Conservation (phyloP, 139 green algal genomes). For the Coelastrella sp. region DNA sequence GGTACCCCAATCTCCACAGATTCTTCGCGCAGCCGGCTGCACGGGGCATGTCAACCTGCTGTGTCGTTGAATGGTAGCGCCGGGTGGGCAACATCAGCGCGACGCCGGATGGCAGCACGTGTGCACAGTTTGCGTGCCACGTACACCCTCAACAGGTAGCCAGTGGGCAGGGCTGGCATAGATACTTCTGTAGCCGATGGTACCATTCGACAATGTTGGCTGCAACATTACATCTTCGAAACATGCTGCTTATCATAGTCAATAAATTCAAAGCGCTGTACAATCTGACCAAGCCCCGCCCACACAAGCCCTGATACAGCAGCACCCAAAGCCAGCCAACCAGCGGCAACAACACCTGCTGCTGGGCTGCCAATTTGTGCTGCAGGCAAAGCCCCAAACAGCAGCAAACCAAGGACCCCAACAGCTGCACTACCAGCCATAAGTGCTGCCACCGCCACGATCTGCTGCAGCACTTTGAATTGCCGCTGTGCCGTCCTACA, state of each 20-base stretch:
- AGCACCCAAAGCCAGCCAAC: background rate
- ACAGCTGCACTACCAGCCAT: background rate
- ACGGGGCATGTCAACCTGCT: too few species aligned
- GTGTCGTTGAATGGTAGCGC: too few species aligned
- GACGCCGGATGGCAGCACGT: too few species aligned
- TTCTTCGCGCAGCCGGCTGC: too few species aligned
- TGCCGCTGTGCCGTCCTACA: slow-evolving; percentile 2
- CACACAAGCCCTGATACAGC: background rate
- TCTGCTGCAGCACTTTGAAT: background rate
- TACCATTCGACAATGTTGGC: too few species aligned
- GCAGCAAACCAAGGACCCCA: background rate
- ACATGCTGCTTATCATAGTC: slow-evolving; percentile 34
- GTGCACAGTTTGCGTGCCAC: too few species aligned
- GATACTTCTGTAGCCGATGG: too few species aligned
- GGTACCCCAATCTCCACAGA: too few species aligned
- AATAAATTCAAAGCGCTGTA: slow-evolving; percentile 42
- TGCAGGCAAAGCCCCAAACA: background rate
- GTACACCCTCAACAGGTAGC: too few species aligned
- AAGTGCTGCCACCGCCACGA: background rate
- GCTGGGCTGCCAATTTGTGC: background rate
- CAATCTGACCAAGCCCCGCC: background rate
- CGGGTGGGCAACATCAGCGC: too few species aligned
- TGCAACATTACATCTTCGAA: slow-evolving; percentile 22
- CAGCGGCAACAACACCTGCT: background rate
- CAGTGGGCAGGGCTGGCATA: too few species aligned